Conservation (phyloP, 805 yeast species). For the Saccharomycopsis sp. region DNA sequence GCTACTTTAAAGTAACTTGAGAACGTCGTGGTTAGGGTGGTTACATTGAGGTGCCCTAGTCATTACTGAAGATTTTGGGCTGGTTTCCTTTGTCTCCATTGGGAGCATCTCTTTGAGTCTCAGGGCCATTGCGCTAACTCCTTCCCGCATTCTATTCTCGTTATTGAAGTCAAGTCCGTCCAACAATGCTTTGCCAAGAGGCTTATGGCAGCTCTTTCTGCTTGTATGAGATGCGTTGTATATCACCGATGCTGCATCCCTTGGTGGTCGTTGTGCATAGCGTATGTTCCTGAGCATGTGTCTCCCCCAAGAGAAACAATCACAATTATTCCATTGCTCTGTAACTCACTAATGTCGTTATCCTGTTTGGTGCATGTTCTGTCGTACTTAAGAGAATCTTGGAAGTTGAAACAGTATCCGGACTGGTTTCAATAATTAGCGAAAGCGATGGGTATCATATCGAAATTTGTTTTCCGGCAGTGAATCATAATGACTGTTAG, state of each 20-base stretch:
- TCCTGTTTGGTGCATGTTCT: constrained; percentile 36
- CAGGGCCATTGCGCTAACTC: constrained; percentile 56
- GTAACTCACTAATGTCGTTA: constrained; percentile 67
- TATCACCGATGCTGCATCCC: constrained; percentile 55
- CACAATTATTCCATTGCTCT: constrained; percentile 66
- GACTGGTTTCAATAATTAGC: constrained; percentile 2
- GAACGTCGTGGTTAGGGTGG: constrained; percentile 53
- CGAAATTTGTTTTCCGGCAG: constrained; percentile 1
- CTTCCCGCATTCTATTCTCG: constrained; percentile 56
- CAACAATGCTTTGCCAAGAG: constrained; percentile 48
- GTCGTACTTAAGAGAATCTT: constrained; percentile 31
- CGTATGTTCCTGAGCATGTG: constrained; percentile 55
- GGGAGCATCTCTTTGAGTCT: constrained; percentile 33
- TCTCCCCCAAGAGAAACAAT: constrained; percentile 55
- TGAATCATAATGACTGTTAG: constrained; percentile 1
- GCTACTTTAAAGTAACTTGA: constrained; percentile 41
- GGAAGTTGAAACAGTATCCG: constrained; percentile 36
- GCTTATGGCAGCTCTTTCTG: constrained; percentile 36
- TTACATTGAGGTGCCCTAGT: constrained; percentile 80
- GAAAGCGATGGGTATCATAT: constrained; percentile 1
- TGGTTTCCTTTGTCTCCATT: constrained; percentile 4
- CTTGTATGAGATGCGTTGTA: constrained; percentile 54
- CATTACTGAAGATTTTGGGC: constrained; percentile 47
- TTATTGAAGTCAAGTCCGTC: constrained; percentile 94
- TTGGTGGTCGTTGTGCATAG: constrained; percentile 75